A percentile compares a stretch with the other conserved stretches of the same genome.
These are phyloP conservation scores for Ogataea neopini DNA, from an alignment of 805 yeast species.

Conservation along the genomic window DNA sequence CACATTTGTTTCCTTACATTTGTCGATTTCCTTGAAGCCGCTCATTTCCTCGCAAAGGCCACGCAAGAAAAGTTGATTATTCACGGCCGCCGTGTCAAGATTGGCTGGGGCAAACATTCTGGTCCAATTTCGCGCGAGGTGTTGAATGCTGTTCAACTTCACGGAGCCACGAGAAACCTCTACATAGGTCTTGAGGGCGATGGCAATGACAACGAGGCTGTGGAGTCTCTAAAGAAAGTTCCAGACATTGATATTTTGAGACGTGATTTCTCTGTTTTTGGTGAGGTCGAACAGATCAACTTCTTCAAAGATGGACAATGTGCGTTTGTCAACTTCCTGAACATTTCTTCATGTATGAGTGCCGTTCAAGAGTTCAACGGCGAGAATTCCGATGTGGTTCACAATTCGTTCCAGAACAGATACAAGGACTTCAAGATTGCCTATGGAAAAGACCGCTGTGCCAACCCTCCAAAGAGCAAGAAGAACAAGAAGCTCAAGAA, in stretches of 20 bases:
- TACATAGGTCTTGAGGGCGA: constrained; percentile 60
- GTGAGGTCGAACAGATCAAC: constrained; percentile 76
- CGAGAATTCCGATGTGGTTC: constrained; percentile 35
- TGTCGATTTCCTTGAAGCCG: constrained; percentile 62
- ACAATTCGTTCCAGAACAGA: constrained; percentile 42
- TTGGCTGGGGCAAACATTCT: constrained; percentile 74
- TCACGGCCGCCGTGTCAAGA: constrained; percentile 60
- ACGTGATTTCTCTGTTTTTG: constrained; percentile 61
- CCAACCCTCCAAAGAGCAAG: constrained; percentile 60
- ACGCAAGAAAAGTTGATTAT: constrained; percentile 55
- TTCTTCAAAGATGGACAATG: constrained; percentile 68
- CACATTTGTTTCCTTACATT: constrained; percentile 71
- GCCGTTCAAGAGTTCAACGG: constrained; percentile 59
- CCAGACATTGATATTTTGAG: constrained; percentile 55
- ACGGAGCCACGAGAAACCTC: constrained; percentile 74
- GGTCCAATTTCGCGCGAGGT: constrained; percentile 61
- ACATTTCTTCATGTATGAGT: constrained; percentile 62
- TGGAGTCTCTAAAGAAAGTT: constrained; percentile 21
- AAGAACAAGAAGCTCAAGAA: constrained; percentile 44
- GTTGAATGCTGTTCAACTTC: constrained; percentile 55
- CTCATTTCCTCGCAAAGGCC: constrained; percentile 58
- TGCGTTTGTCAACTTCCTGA: constrained; percentile 72
- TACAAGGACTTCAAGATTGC: constrained; percentile 59
- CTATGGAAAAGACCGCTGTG: constrained; percentile 77
- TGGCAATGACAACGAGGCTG: constrained; percentile 34